Percentiles rank a stretch among this genome's conserved stretches.
Evolutionary conservation across 169 alveolate genomes (phyloP).

Genomic region (Miamiensis avidus): DNA sequence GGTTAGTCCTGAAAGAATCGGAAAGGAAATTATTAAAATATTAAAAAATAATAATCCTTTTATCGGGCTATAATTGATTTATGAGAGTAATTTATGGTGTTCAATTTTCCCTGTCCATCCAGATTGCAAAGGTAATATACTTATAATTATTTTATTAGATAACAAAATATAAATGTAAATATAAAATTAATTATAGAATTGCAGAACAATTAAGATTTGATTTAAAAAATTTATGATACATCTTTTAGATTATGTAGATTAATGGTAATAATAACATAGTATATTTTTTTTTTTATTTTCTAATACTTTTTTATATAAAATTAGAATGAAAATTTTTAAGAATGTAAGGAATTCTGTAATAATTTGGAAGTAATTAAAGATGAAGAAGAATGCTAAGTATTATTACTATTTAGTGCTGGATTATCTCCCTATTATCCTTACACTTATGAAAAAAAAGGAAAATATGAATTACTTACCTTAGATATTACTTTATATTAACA

Average conservation of each 20-base stretch:
- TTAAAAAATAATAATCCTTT: slow-evolving; percentile 54
- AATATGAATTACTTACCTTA: background rate
- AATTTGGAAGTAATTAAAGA: background rate
- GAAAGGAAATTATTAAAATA: slow-evolving; percentile 82
- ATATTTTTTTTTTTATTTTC: no score
- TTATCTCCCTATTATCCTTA: background rate
- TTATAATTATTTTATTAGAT: no score
- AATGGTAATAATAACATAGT: no score
- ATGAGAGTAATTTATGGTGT: slow-evolving; percentile 58
- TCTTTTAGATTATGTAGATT: background rate
- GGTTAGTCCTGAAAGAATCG: slow-evolving; percentile 78
- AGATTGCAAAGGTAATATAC: slow-evolving; percentile 12
- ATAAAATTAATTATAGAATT: background rate
- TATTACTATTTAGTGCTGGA: background rate
- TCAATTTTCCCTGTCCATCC: slow-evolving; percentile 55
- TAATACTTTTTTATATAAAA: no score
- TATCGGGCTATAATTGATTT: slow-evolving; percentile 52
- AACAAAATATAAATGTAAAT: background rate
- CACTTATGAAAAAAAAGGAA: background rate
- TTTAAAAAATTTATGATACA: no score
- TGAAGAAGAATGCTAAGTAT: background rate
- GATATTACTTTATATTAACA: background rate
- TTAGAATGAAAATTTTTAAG: background rate
- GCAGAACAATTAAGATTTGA: background rate
- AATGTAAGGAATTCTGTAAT: background rate